Evolutionary conservation across 768 basidiomycete species (phyloP).

Genomic region (Suillus luteus): DNA sequence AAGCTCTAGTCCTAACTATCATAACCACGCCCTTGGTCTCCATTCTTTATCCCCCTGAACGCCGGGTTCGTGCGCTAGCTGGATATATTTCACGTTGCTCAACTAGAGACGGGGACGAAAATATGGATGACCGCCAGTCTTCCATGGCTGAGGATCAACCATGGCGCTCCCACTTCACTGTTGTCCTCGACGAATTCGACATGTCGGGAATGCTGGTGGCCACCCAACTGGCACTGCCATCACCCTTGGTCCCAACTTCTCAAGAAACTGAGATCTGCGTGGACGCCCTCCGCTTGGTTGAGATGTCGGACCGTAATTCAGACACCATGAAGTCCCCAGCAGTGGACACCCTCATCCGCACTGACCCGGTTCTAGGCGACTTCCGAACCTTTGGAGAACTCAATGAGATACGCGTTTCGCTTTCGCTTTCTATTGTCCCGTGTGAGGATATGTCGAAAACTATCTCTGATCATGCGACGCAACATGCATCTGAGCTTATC

Average conservation of each 20-base stretch:
- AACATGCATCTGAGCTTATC: constrained; percentile 67
- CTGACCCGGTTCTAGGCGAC: constrained; percentile 71
- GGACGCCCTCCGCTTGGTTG: constrained; percentile 78
- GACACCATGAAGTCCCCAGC: constrained; percentile 82
- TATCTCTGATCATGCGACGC: constrained; percentile 60
- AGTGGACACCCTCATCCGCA: constrained; percentile 64
- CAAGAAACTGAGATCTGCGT: background rate
- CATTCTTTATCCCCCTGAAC: constrained; percentile 63
- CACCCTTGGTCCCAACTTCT: background rate
- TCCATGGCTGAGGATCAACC: constrained; percentile 3
- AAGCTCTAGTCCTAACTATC: constrained; percentile 80
- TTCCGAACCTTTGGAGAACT: constrained; percentile 79
- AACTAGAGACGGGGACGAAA: constrained; percentile 1
- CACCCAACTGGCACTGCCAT: constrained; percentile 62
- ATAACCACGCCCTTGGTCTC: constrained; percentile 82
- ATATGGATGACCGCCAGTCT: background rate
- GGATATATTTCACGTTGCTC: constrained; percentile 30
- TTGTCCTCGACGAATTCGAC: constrained; percentile 91
- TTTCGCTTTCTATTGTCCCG: constrained; percentile 73
- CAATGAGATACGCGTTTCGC: constrained; percentile 62
- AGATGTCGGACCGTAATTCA: constrained; percentile 84
- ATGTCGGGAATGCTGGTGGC: constrained; percentile 89
- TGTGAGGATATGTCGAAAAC: constrained; percentile 69
- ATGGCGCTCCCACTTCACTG: constrained; percentile 55
- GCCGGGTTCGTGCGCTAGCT: constrained; percentile 48